Evolutionary conservation across 73 alveolate species (phyloP), one percentile per base, ranked within the genome.

Genomic region (Stentor roeselii): DNA sequence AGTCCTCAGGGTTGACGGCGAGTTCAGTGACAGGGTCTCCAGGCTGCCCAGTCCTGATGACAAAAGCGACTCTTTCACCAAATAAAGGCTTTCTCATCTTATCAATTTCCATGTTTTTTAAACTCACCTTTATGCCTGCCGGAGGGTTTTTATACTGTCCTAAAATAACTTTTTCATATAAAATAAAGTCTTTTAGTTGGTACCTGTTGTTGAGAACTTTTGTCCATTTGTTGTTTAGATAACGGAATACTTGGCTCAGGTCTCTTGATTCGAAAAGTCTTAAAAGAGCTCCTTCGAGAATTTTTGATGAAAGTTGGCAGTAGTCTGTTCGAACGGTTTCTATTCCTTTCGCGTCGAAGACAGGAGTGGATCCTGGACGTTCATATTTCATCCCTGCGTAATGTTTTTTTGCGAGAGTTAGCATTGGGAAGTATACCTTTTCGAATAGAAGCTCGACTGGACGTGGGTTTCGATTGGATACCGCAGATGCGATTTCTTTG

Each of bases 391-490:
- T 93, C 50, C 99, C 99, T 14, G 96, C 94, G 86, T 97, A 97
- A 82, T 97, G 87, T 82, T 97, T 97, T 90, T 96, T 96, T 3
- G 99, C 97, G 36, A 93, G 92, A 50, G 92, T 90, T 11, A 97
- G 82, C 75, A 95, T 84, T 58, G 98, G 98, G 59, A 89, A 86
- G 86, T 95, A 97, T 3, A 97, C 99, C 78, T 97, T 97, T 86
- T 97, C 99, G 87, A 96, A 97, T 92, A 95, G 94, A 36, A 97
- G 84, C 84, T 97, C 98, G 88, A 97, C 93, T 3, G 99, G 99
- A 77, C 86, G 90, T 3, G 99, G 99, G 83, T 95, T 95, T 75
- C 74, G 83, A 42, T 84, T 60, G 31, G 99, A 93, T 6, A 96
- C 89, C 30, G 90, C 93, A 58, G 88, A 86, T 34, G 98, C 98